Evolutionary conservation across 2,329 filamentous ascomycete genomes (phyloP).

Genomic region (Sclerotinia minor): DNA sequence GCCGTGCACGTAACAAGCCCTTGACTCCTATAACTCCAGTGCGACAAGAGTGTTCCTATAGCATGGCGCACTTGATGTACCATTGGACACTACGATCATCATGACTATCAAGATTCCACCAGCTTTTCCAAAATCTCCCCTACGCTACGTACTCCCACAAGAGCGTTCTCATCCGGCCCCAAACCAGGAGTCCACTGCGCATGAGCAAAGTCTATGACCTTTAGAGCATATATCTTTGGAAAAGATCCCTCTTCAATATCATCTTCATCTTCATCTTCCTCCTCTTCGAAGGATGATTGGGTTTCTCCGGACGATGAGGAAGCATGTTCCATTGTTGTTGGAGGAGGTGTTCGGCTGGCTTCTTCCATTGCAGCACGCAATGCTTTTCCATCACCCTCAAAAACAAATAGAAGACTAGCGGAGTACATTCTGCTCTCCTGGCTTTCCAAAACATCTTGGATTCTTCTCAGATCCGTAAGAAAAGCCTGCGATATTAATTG

Average conservation of each 20-base stretch:
- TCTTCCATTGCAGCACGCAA: constrained; percentile 46
- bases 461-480: constrained; percentile 52
- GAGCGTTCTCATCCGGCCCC: constrained; percentile 81
- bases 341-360: constrained; percentile 39
- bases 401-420: constrained; percentile 57
- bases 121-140: constrained; percentile 66
- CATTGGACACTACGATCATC: neutral
- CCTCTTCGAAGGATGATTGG: constrained; percentile 36
- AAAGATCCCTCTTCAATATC: constrained; percentile 55
- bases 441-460: constrained; percentile 54
- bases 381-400: constrained; percentile 61
- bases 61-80: constrained; percentile 4
- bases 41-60: neutral
- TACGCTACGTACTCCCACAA: constrained; percentile 72
- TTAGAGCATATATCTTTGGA: constrained; percentile 74
- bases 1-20: constrained; percentile 22
- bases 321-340: constrained; percentile 34
- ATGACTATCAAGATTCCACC: constrained; percentile 19
- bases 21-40: constrained; percentile 20
- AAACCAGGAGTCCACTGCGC: constrained; percentile 76
- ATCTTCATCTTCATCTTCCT: constrained; percentile 55
- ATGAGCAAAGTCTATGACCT: constrained; percentile 97
- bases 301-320: constrained; percentile 38
- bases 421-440: constrained; percentile 65
- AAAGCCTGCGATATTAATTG: constrained; percentile 56